Evolutionary conservation across 306 rosid genomes (phyloP).

Genomic region (Crataegus laevigata): DNA sequence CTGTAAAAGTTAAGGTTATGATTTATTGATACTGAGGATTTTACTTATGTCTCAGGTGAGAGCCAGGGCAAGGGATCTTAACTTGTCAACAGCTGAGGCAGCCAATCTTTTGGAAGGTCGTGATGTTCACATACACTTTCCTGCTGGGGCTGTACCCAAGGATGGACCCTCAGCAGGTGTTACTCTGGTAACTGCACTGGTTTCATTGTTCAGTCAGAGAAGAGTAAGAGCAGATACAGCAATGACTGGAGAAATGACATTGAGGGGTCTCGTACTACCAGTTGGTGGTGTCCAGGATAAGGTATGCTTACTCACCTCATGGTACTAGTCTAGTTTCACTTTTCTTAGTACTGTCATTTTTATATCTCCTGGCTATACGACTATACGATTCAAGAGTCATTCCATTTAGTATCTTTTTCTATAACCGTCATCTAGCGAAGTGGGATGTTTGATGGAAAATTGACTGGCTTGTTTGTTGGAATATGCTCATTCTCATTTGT

Average conservation of each 20-base stretch:
- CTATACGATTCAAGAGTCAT: neutral
- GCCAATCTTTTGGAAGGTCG: conserved; percentile 75
- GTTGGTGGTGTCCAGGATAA: conserved; percentile 98
- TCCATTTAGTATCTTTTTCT: neutral
- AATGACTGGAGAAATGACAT: conserved; percentile 98
- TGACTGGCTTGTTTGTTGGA: neutral
- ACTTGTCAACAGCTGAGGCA: conserved; percentile 54
- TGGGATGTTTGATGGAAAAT: neutral
- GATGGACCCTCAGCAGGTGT: conserved; percentile 99
- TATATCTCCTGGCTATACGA: neutral
- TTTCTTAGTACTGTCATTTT: neutral
- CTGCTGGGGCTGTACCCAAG: conserved; percentile 97
- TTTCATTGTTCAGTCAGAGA: conserved; percentile 71
- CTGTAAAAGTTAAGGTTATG: neutral
- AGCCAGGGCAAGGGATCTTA: conserved; percentile 75
- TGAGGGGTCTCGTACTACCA: conserved; percentile 95
- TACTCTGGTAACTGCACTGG: conserved; percentile 94
- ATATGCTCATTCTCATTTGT: neutral
- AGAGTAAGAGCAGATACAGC: conserved; percentile 92
- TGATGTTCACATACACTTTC: conserved; percentile 94
- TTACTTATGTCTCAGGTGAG: conserved; percentile 50
- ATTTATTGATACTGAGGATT: conserved; percentile 20
- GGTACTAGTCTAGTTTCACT: neutral
- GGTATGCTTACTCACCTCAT: conserved; percentile 29
- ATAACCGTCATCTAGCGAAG: neutral